phyloP scores from a whole-genome alignment of 495 filamentous ascomycete species.

The Neurospora africana region DNA sequence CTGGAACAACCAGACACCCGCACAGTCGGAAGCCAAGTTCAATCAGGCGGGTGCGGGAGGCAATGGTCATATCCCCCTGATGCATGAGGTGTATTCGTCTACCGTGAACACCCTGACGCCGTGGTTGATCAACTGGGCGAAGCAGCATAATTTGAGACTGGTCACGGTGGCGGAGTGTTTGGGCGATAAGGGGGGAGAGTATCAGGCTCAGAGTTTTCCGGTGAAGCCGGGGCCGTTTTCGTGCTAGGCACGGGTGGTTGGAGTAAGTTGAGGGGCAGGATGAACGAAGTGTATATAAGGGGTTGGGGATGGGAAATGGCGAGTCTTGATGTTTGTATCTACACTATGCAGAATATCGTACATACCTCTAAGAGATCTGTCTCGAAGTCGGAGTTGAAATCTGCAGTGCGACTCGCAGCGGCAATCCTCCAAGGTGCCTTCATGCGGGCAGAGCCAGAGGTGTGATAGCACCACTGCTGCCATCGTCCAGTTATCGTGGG shows the following conservation, averaged over 20 bases:
- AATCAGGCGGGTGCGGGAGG: conserved; percentile 33
- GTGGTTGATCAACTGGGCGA: conserved; percentile 45
- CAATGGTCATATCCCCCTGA: conserved; percentile 43
- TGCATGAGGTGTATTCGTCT: conserved; percentile 42
- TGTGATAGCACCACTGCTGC: not conserved
- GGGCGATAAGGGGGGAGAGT: conserved; percentile 34
- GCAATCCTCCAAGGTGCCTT: not conserved
- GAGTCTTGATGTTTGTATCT: not conserved
- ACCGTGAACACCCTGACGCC: conserved; percentile 39
- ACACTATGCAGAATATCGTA: not conserved
- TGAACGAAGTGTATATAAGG: not conserved
- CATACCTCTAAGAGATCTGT: not conserved
- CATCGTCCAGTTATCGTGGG: not conserved
- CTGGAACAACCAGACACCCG: conserved; percentile 39
- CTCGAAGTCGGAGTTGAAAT: not conserved
- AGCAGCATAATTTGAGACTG: conserved; percentile 38
- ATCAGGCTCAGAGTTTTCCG: conserved; percentile 31
- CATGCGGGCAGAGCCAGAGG: not conserved
- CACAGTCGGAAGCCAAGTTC: conserved; percentile 35
- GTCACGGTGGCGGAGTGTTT: conserved; percentile 48
- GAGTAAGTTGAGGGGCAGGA: too few species aligned
- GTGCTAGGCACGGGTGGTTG: conserved; percentile 5
- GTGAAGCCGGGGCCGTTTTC: conserved; percentile 12
- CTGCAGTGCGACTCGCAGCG: not conserved
- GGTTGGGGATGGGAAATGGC: not conserved